Evolutionary conservation across 164 flowering plant genomes (phyloP).

Genomic region (Vitis rotundifolia): DNA sequence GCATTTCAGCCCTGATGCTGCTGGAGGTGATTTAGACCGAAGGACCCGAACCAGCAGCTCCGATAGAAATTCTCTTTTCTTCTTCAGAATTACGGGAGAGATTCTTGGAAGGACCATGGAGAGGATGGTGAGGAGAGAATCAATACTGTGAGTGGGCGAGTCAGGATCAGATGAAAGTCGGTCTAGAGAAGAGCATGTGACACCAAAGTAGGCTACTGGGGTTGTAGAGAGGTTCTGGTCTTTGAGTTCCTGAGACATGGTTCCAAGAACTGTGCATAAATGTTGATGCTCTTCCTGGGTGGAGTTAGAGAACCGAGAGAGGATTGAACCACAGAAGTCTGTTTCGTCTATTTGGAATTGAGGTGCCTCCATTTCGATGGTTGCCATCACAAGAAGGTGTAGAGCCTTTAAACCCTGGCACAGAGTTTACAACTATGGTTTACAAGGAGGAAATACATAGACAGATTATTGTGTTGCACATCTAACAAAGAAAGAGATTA

Average conservation of each 20-base stretch:
- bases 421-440: too few relatives aligned
- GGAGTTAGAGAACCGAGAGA: constrained; percentile 52
- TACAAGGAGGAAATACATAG: too few relatives aligned
- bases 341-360: constrained; percentile 10
- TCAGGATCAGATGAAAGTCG: constrained; percentile 36
- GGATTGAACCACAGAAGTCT: constrained; percentile 46
- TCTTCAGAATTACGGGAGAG: constrained; percentile 41
- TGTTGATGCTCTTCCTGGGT: constrained; percentile 61
- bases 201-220: constrained; percentile 69
- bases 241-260: constrained; percentile 74
- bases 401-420: too few relatives aligned
- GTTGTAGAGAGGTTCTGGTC: constrained; percentile 63
- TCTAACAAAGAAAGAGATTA: too few relatives aligned
- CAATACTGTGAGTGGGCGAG: constrained; percentile 35
- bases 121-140: constrained; percentile 53
- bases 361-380: neutral
- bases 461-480: too few relatives aligned
- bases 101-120: constrained; percentile 49
- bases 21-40: constrained; percentile 21
- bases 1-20: constrained; percentile 58
- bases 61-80: constrained; percentile 35
- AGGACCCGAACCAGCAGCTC: constrained; percentile 39
- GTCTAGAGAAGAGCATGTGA: constrained; percentile 58
- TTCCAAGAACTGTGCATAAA: constrained; percentile 70
- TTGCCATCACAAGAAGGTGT: too few relatives aligned